Percentiles rank a stretch among this genome's conserved stretches.
phyloP scores from a whole-genome alignment of 1,139 yeast species.

The Taiozyma sp. region DNA sequence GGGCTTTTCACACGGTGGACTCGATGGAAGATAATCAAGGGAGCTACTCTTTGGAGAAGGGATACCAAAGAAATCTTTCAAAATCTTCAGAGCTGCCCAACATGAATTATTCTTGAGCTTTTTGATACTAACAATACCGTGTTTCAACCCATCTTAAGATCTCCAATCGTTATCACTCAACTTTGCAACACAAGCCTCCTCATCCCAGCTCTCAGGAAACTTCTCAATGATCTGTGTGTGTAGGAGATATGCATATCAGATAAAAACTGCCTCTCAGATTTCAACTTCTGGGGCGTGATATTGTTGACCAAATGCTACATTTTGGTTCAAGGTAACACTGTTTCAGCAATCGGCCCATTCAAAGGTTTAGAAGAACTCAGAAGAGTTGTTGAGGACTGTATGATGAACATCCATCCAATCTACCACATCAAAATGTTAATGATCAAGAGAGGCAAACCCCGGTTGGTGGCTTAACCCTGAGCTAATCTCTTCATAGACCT shows the following conservation, averaged over 20 bases:
- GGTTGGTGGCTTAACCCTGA: neutral
- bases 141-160: neutral
- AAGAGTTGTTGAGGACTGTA: constrained; percentile 95
- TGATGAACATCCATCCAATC: constrained; percentile 94
- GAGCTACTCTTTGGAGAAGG: neutral
- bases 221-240: too few species aligned
- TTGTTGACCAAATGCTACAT: constrained; percentile 89
- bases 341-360: constrained; percentile 94
- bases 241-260: neutral
- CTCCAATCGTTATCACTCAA: neutral
- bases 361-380: constrained; percentile 90
- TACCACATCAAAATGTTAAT: constrained; percentile 94
- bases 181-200: neutral
- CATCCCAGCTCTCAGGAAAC: neutral
- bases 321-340: constrained; percentile 96
- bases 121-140: neutral
- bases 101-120: neutral
- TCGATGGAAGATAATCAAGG: neutral
- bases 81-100: neutral
- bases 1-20: neutral
- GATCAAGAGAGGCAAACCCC: constrained; percentile 98
- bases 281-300: constrained; percentile 11
- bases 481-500: neutral
- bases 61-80: neutral
- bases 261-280: neutral